Conservation (phyloP, 2,329 filamentous ascomycete genomes). For the Apiospora sp. region DNA sequence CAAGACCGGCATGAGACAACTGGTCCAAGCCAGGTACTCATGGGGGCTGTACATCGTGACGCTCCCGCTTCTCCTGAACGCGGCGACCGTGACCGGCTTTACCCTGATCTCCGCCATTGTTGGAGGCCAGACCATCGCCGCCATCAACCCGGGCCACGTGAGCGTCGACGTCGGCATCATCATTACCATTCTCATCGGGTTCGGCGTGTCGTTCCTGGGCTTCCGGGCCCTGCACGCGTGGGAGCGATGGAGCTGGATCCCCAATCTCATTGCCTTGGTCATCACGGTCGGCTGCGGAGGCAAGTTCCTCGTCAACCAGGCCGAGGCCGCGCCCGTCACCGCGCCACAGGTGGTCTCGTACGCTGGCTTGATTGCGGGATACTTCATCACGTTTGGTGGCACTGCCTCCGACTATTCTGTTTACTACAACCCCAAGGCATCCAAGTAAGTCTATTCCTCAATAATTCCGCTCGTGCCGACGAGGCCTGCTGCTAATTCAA, state of each 20-base stretch:
- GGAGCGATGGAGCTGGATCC: conserved; percentile 65
- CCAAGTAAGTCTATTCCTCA: conserved; percentile 43
- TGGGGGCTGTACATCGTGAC: conserved; percentile 65
- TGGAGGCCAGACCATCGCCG: conserved; percentile 61
- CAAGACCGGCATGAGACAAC: conserved; percentile 65
- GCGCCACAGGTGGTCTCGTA: conserved; percentile 49
- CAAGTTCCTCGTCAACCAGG: conserved; percentile 48
- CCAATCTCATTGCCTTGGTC: conserved; percentile 58
- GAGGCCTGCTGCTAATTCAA: conserved; percentile 26
- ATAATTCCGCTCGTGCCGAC: background rate
- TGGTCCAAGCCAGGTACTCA: conserved; percentile 67
- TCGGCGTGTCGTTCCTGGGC: conserved; percentile 63
- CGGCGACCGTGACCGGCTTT: conserved; percentile 66
- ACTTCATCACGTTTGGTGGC: conserved; percentile 63
- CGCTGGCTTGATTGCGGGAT: conserved; percentile 57
- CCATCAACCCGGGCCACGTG: conserved; percentile 49
- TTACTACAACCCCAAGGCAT: conserved; percentile 57
- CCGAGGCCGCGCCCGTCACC: conserved; percentile 31
- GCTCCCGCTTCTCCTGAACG: conserved; percentile 61
- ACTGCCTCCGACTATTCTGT: conserved; percentile 65
- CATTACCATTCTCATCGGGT: conserved; percentile 59
- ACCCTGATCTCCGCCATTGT: conserved; percentile 64
- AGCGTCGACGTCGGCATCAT: conserved; percentile 65
- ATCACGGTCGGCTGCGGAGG: conserved; percentile 63
- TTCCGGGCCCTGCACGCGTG: conserved; percentile 62